Evolutionary conservation across 768 basidiomycete species (phyloP).

Genomic region (Rhodosporidiobolus odoratus): DNA sequence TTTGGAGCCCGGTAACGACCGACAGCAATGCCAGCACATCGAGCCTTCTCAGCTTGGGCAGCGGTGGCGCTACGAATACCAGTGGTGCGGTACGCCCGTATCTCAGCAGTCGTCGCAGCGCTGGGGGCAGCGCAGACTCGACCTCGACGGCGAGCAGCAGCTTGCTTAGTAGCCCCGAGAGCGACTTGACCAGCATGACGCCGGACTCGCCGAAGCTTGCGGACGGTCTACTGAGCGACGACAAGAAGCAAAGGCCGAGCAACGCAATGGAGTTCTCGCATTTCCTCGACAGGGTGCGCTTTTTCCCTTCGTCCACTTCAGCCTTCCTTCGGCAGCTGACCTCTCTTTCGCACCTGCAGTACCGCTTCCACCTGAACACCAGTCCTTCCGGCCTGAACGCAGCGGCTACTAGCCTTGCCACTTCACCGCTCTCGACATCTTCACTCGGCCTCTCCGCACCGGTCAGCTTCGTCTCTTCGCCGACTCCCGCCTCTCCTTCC

Average conservation of each 20-base stretch:
- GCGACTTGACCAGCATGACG: constrained; percentile 26
- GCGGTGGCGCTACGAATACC: not conserved
- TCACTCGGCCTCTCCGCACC: constrained; percentile 23
- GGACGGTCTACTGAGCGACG: not conserved
- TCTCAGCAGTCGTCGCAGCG: no score
- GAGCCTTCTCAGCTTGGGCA: not conserved
- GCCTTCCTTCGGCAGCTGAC: not conserved
- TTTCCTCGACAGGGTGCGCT: constrained; percentile 31
- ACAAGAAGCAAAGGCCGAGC: constrained; percentile 8
- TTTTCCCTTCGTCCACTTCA: not conserved
- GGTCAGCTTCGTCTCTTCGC: not conserved
- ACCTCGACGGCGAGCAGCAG: constrained; percentile 6
- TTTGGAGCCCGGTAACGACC: constrained; percentile 25
- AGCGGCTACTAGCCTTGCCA: not conserved
- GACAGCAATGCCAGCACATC: not conserved
- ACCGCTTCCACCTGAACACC: constrained; percentile 32
- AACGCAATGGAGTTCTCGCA: constrained; percentile 31
- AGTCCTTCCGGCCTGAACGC: no score
- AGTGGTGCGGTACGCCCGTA: not conserved
- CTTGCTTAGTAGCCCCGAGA: constrained; percentile 21
- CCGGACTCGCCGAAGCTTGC: constrained; percentile 20
- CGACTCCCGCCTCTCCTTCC: not conserved
- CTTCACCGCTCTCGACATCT: not conserved
- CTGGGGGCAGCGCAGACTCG: constrained; percentile 24
- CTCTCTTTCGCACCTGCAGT: not conserved